phyloP scores from a whole-genome alignment of 2,329 filamentous ascomycete genomes.

The Canariomyces notabilis region DNA sequence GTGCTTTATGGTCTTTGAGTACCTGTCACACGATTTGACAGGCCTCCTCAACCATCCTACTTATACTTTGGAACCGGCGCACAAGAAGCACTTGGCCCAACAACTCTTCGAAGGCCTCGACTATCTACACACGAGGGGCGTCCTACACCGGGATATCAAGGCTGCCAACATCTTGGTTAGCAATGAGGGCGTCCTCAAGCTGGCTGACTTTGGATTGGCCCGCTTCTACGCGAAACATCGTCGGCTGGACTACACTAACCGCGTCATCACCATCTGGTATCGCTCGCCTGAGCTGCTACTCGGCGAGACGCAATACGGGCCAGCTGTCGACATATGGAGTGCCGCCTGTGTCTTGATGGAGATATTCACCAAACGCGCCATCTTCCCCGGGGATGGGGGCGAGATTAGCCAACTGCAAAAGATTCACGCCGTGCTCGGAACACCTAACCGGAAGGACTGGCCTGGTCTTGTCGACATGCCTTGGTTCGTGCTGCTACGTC shows the following conservation, averaged over 20 bases:
- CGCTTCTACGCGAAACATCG: slow-evolving; percentile 92
- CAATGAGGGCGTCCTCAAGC: slow-evolving; percentile 80
- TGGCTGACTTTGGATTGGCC: slow-evolving; percentile 93
- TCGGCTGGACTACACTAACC: slow-evolving; percentile 93
- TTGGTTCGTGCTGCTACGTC: slow-evolving; percentile 90
- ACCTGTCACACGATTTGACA: slow-evolving; percentile 91
- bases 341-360: slow-evolving; percentile 95
- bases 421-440: slow-evolving; percentile 89
- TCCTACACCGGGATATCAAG: slow-evolving; percentile 96
- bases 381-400: slow-evolving; percentile 93
- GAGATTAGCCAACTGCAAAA: slow-evolving; percentile 95
- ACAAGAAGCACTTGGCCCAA: slow-evolving; percentile 88
- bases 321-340: slow-evolving; percentile 92
- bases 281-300: slow-evolving; percentile 84
- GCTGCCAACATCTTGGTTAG: slow-evolving; percentile 95
- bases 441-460: slow-evolving; percentile 80
- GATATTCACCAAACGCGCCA: slow-evolving; percentile 88
- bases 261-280: slow-evolving; percentile 99
- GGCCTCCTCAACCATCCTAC: slow-evolving; percentile 91
- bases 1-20: slow-evolving; percentile 99
- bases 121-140: slow-evolving; percentile 88
- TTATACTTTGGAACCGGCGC: slow-evolving; percentile 75
- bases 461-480: slow-evolving; percentile 87
- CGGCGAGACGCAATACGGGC: slow-evolving; percentile 85
- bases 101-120: slow-evolving; percentile 92